Percentiles rank a stretch among this genome's conserved stretches.
These are phyloP conservation scores for Coniochaeta prunicola DNA, from an alignment of 2,329 filamentous ascomycete species.

Conservation along the genomic window DNA sequence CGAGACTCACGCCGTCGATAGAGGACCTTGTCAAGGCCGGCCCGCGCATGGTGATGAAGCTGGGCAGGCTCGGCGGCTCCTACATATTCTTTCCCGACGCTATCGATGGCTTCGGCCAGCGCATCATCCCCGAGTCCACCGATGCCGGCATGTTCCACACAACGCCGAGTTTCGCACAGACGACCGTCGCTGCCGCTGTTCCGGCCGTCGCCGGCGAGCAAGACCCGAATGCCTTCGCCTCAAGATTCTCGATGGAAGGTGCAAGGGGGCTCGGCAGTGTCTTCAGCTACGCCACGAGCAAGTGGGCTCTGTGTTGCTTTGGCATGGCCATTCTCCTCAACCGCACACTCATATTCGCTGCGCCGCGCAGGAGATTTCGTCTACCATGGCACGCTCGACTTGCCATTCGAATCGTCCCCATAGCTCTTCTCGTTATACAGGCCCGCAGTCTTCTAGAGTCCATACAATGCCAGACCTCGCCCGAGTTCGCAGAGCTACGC, in stretches of 20 bases:
- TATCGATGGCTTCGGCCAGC: constrained; percentile 53
- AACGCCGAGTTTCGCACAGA: constrained; percentile 41
- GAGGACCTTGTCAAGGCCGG: constrained; percentile 63
- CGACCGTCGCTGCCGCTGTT: constrained; percentile 32
- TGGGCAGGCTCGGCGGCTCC: constrained; percentile 60
- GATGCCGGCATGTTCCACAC: constrained; percentile 26
- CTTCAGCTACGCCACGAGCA: constrained; percentile 83
- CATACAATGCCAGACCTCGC: constrained; percentile 85
- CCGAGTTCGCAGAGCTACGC: constrained; percentile 60
- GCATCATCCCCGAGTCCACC: constrained; percentile 52
- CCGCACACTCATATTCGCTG: constrained; percentile 87
- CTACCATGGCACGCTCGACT: constrained; percentile 68
- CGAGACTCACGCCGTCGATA: constrained; percentile 55
- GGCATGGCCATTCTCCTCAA: constrained; percentile 83
- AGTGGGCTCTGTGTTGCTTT: constrained; percentile 86
- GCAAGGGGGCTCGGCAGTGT: constrained; percentile 72
- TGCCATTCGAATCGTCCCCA: constrained; percentile 61
- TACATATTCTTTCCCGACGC: constrained; percentile 53
- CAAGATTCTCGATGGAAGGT: constrained; percentile 49
- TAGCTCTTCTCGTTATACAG: constrained; percentile 63
- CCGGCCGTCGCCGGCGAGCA: constrained; percentile 35
- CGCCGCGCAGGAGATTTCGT: constrained; percentile 71
- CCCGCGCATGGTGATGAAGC: constrained; percentile 62
- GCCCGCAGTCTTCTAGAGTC: constrained; percentile 67
- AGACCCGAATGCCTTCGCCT: constrained; percentile 31